Percentiles rank a stretch among this genome's conserved stretches.
phyloP scores from a whole-genome alignment of 805 yeast genomes.

The Pichia sporocuriosa region DNA sequence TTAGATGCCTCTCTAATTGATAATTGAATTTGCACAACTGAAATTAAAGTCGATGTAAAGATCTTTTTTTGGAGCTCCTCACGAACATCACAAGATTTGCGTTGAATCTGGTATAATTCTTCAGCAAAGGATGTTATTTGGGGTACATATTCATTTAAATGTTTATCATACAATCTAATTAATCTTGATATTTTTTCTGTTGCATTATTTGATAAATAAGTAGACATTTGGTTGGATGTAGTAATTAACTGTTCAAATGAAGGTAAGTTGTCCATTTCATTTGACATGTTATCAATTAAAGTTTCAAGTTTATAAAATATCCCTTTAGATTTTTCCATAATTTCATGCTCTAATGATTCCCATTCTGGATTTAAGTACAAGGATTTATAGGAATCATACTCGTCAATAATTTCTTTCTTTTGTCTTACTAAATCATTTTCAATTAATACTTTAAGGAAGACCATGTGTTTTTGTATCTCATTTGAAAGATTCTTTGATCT shows the following conservation, averaged over 20 bases:
- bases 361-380: slow-evolving; percentile 26
- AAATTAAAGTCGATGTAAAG: slow-evolving; percentile 28
- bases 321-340: slow-evolving; percentile 17
- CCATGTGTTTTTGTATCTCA: slow-evolving; percentile 16
- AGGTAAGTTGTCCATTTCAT: slow-evolving; percentile 22
- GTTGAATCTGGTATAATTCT: slow-evolving; percentile 31
- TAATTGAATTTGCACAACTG: slow-evolving; percentile 34
- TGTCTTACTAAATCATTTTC: slow-evolving; percentile 32
- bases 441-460: slow-evolving; percentile 29
- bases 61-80: slow-evolving; percentile 29
- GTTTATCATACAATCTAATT: slow-evolving; percentile 19
- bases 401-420: slow-evolving; percentile 32
- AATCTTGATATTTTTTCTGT: slow-evolving; percentile 20
- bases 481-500: slow-evolving; percentile 21
- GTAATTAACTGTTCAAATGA: slow-evolving; percentile 27
- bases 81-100: slow-evolving; percentile 31
- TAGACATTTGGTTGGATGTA: slow-evolving; percentile 24
- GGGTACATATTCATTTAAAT: slow-evolving; percentile 22
- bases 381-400: slow-evolving; percentile 36
- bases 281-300: slow-evolving; percentile 18
- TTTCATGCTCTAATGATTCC: slow-evolving; percentile 11
- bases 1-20: slow-evolving; percentile 30
- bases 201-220: slow-evolving; percentile 21
- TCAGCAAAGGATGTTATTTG: slow-evolving; percentile 30
- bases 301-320: slow-evolving; percentile 20